These are phyloP conservation scores for Apiospora saccharicola DNA, from an alignment of 2,329 filamentous ascomycete genomes.

Conservation along the genomic window DNA sequence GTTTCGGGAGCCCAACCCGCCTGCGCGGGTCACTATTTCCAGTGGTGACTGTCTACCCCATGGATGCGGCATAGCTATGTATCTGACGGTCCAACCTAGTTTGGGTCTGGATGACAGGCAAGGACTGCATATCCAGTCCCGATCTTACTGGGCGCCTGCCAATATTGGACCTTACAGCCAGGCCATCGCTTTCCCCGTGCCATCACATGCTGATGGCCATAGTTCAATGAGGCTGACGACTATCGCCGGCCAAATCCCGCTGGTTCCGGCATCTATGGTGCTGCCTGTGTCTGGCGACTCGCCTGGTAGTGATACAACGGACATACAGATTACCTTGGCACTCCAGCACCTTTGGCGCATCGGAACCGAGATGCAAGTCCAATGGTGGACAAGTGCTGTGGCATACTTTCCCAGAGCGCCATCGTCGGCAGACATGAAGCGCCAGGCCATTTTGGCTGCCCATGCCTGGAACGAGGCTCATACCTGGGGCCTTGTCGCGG, in stretches of 20 bases:
- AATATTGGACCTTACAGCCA: constrained; percentile 98
- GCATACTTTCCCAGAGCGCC: constrained; percentile 69
- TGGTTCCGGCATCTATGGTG: constrained; percentile 81
- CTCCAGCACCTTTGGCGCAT: constrained; percentile 92
- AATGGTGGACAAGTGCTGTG: constrained; percentile 78
- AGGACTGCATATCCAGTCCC: constrained; percentile 86
- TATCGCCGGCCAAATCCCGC: constrained; percentile 90
- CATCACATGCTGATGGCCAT: not conserved
- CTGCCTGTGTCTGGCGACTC: constrained; percentile 49
- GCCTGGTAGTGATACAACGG: constrained; percentile 48
- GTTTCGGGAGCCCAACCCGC: constrained; percentile 82
- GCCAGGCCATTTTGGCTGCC: constrained; percentile 52
- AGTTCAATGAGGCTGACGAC: constrained; percentile 53
- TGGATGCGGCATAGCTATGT: constrained; percentile 67
- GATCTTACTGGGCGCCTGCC: constrained; percentile 96
- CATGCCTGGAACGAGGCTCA: constrained; percentile 58
- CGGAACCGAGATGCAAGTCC: constrained; percentile 72
- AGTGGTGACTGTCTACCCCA: constrained; percentile 72
- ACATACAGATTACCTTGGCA: constrained; percentile 71
- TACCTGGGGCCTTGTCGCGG: constrained; percentile 35
- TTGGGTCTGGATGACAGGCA: constrained; percentile 50
- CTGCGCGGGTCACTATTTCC: constrained; percentile 83
- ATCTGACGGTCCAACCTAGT: constrained; percentile 51
- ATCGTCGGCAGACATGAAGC: constrained; percentile 33
- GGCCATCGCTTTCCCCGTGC: constrained; percentile 67